Percentiles rank a stretch among this genome's conserved stretches.
Evolutionary conservation across 306 rosid species (phyloP).

Genomic region (Castanea crenata): DNA sequence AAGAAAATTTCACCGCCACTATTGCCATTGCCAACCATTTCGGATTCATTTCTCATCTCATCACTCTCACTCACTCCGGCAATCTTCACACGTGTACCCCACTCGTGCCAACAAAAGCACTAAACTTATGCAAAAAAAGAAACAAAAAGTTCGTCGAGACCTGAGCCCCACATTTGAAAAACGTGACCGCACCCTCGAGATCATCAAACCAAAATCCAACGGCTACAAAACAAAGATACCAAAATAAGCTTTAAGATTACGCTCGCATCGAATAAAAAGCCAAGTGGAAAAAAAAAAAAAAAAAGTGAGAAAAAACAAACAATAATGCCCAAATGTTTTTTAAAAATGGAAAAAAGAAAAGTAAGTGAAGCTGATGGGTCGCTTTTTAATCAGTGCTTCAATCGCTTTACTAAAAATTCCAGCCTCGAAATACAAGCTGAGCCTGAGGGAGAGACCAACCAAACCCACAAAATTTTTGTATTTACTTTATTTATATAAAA

Average conservation of each 20-base stretch:
- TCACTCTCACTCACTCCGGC: too few relatives aligned
- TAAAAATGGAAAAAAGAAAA: neutral
- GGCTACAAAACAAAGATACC: neutral
- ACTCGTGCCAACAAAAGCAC: neutral
- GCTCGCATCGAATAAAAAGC: neutral
- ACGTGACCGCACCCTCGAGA: neutral
- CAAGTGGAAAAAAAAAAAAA: neutral
- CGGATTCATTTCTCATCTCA: too few relatives aligned
- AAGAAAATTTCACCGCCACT: neutral
- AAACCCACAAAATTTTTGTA: conserved; percentile 25
- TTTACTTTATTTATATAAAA: neutral
- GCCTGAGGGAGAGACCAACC: conserved; percentile 1
- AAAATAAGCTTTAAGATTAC: neutral
- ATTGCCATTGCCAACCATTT: too few relatives aligned
- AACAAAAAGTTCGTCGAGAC: neutral
- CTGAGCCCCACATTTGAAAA: neutral
- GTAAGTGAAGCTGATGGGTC: conserved; percentile 24
- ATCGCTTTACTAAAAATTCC: conserved; percentile 48
- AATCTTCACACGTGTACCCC: neutral
- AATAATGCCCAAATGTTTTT: too few relatives aligned
- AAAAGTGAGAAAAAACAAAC: neutral
- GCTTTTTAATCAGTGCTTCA: conserved; percentile 33
- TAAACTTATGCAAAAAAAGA: neutral
- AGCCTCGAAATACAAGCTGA: conserved; percentile 5
- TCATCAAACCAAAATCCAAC: neutral